These are phyloP conservation scores for Trichoderma parareesei DNA, from an alignment of 495 filamentous ascomycete genomes.

Conservation along the genomic window DNA sequence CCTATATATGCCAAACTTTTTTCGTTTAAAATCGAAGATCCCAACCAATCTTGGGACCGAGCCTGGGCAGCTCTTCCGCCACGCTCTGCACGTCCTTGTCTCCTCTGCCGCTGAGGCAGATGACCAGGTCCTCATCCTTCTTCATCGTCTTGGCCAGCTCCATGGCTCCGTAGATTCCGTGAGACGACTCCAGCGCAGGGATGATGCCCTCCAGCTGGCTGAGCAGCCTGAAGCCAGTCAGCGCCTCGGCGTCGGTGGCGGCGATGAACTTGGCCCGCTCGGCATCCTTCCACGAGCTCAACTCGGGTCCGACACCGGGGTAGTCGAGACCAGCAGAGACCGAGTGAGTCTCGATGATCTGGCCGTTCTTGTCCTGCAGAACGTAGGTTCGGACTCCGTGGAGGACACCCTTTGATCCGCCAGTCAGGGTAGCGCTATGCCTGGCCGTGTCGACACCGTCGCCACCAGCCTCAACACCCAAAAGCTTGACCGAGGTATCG, in stretches of 20 bases:
- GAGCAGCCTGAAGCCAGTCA: constrained; percentile 79
- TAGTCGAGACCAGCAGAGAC: constrained; percentile 97
- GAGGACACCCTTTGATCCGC: constrained; percentile 83
- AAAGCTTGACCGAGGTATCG: constrained; percentile 73
- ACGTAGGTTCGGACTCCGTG: constrained; percentile 96
- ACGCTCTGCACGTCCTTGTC: constrained; percentile 99
- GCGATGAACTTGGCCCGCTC: constrained; percentile 80
- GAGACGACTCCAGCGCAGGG: constrained; percentile 85
- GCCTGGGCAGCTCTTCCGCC: constrained; percentile 79
- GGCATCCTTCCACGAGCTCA: constrained; percentile 85
- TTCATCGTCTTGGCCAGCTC: constrained; percentile 87
- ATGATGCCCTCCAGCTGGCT: constrained; percentile 91
- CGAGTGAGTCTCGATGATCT: constrained; percentile 91
- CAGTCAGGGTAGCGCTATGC: constrained; percentile 85
- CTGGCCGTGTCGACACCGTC: constrained; percentile 81
- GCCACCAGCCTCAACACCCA: constrained; percentile 95
- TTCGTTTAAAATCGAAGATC: constrained; percentile 63
- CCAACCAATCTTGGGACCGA: constrained; percentile 93
- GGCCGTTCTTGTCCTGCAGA: constrained; percentile 82
- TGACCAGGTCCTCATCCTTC: constrained; percentile 84
- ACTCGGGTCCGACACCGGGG: constrained; percentile 90
- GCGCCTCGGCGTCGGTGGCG: constrained; percentile 86
- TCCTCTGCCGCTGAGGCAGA: constrained; percentile 84
- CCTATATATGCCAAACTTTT: background rate
- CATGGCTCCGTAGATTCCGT: constrained; percentile 84